A percentile compares a stretch with the other conserved stretches of the same genome.
Evolutionary conservation across 2,329 filamentous ascomycete genomes (phyloP).

Genomic region (Capronia epimyces): DNA sequence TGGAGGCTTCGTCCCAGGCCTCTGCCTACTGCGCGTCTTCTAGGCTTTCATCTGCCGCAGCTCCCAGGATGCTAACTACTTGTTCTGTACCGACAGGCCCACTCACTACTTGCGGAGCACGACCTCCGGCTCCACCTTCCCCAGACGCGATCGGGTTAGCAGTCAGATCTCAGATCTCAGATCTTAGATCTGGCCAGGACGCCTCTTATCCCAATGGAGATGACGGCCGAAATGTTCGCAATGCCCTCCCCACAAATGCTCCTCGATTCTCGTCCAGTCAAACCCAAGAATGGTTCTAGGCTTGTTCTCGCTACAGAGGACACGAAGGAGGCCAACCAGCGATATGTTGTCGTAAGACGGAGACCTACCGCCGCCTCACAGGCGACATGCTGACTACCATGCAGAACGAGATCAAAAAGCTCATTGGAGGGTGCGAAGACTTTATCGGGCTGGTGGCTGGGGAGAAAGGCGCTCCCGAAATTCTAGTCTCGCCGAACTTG

Average conservation of each 20-base stretch:
- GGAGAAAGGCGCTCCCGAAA: slow-evolving; percentile 12
- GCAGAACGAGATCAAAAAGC: slow-evolving; percentile 23
- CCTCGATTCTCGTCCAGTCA: background rate
- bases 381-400: background rate
- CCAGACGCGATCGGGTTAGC: background rate
- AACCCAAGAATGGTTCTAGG: background rate
- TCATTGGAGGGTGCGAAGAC: slow-evolving; percentile 19
- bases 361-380: background rate
- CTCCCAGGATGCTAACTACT: background rate
- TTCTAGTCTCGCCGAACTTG: slow-evolving; percentile 17
- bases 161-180: background rate
- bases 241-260: slow-evolving; percentile 2
- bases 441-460: slow-evolving; percentile 19
- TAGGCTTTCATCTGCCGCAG: background rate
- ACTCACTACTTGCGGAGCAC: background rate
- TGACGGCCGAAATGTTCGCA: slow-evolving; percentile 3
- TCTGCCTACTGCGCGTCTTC: background rate
- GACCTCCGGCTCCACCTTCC: background rate
- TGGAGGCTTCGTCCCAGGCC: too few species aligned
- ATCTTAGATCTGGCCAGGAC: slow-evolving; percentile 2
- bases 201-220: slow-evolving; percentile 1
- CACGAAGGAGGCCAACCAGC: slow-evolving; percentile 13
- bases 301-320: background rate
- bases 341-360: slow-evolving; percentile 13
- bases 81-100: background rate